Evolutionary conservation across 2,329 filamentous ascomycete genomes (phyloP).

Genomic region (Colletotrichum destructivum): DNA sequence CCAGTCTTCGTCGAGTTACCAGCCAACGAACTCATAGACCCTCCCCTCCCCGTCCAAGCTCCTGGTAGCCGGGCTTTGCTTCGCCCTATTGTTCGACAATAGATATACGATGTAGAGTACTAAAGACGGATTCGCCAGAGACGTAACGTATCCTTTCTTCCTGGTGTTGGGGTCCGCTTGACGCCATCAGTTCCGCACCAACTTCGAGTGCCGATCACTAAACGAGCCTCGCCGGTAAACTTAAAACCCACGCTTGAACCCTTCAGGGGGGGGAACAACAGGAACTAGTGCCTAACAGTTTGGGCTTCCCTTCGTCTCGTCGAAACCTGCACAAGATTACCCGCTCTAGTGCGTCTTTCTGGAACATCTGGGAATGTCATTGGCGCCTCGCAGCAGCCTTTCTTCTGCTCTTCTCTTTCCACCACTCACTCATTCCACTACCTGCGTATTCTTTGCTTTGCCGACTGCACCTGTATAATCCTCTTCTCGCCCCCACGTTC

Average conservation of each 20-base stretch:
- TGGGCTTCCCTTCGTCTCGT: constrained; percentile 12
- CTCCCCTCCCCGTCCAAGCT: background rate
- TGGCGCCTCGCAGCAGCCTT: background rate
- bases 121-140: background rate
- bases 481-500: constrained; percentile 29
- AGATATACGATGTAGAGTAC: too few relatives aligned
- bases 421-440: background rate
- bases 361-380: constrained; percentile 23
- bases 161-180: constrained; percentile 17
- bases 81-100: background rate
- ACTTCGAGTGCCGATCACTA: constrained; percentile 26
- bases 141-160: constrained; percentile 16
- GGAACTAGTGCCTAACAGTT: constrained; percentile 25
- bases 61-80: background rate
- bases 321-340: constrained; percentile 13
- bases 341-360: constrained; percentile 15
- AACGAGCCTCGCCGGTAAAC: constrained; percentile 38
- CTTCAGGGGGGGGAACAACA: constrained; percentile 20
- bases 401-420: background rate
- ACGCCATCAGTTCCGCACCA: constrained; percentile 28
- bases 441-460: background rate
- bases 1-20: background rate
- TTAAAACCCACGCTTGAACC: constrained; percentile 34
- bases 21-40: background rate
- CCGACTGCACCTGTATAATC: constrained; percentile 13